Evolutionary conservation across 176 grass and related monocot species (phyloP).

Genomic region (Triticum turgidum): DNA sequence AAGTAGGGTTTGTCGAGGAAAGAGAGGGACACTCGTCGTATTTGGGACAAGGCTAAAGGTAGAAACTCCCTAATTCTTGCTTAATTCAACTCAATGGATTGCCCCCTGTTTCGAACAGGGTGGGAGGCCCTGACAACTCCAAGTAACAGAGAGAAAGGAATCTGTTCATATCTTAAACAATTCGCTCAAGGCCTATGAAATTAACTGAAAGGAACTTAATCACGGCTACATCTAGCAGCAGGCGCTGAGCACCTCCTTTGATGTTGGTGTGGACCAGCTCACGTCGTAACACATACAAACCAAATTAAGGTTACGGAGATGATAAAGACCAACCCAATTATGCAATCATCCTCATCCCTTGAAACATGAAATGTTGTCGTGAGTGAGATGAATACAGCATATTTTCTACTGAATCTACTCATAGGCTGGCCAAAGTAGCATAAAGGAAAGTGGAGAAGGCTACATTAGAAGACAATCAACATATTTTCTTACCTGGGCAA

Average conservation of each 20-base stretch:
- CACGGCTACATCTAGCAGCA: not conserved
- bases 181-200: not conserved
- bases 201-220: not conserved
- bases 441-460: not conserved
- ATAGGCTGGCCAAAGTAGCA: constrained; percentile 2
- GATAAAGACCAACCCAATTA: constrained; percentile 6
- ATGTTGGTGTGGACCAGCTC: not conserved
- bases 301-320: constrained; percentile 19
- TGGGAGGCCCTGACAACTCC: not conserved
- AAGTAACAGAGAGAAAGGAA: not conserved
- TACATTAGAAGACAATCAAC: constrained; percentile 3
- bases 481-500: constrained; percentile 11
- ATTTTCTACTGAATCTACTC: constrained; percentile 17
- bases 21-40: not conserved
- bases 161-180: not conserved
- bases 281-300: not conserved
- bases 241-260: not conserved
- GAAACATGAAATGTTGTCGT: constrained; percentile 3
- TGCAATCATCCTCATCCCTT: not conserved
- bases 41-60: not conserved
- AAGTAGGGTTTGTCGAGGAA: not conserved
- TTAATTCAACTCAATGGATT: not conserved
- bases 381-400: not conserved
- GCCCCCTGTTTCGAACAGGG: not conserved
- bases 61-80: not conserved